A percentile compares a stretch with the other conserved stretches of the same genome.
phyloP scores from a whole-genome alignment of 2,329 filamentous ascomycete genomes.

The Fusarium sp. region DNA sequence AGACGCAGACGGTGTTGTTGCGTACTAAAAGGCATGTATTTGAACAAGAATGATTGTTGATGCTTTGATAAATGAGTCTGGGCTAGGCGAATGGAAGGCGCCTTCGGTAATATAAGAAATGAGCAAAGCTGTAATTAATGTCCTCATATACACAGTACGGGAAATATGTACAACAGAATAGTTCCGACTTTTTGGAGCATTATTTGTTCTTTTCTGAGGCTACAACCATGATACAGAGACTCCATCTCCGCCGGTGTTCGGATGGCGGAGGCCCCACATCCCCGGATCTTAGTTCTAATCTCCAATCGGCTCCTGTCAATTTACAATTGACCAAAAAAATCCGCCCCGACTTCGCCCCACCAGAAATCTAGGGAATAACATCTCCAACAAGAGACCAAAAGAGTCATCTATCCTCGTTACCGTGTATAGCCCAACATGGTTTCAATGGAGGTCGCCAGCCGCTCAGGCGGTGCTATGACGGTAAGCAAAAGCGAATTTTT shows the following conservation, averaged over 20 bases:
- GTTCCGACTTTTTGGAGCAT: background rate
- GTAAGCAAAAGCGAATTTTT: constrained; percentile 49
- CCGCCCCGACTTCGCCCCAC: constrained; percentile 49
- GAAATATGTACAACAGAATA: background rate
- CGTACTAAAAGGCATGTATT: constrained; percentile 51
- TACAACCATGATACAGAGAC: background rate
- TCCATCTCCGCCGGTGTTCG: constrained; percentile 39
- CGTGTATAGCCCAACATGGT: constrained; percentile 56
- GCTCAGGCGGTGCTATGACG: constrained; percentile 62
- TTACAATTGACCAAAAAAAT: constrained; percentile 51
- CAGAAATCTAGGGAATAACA: constrained; percentile 29
- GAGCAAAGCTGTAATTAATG: constrained; percentile 13
- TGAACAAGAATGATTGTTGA: constrained; percentile 25
- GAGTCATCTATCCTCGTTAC: constrained; percentile 35
- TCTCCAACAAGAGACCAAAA: constrained; percentile 20
- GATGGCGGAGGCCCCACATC: constrained; percentile 40
- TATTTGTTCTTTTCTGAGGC: background rate
- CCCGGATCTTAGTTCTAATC: constrained; percentile 41
- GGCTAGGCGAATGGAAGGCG: constrained; percentile 26
- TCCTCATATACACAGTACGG: background rate
- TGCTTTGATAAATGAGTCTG: constrained; percentile 22
- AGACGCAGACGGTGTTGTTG: constrained; percentile 69
- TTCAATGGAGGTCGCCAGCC: constrained; percentile 63
- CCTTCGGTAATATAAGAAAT: constrained; percentile 39
- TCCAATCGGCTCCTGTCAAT: constrained; percentile 54